Evolutionary conservation across 163 green algal genomes (phyloP).

Genomic region (Scenedesmus sp.): DNA sequence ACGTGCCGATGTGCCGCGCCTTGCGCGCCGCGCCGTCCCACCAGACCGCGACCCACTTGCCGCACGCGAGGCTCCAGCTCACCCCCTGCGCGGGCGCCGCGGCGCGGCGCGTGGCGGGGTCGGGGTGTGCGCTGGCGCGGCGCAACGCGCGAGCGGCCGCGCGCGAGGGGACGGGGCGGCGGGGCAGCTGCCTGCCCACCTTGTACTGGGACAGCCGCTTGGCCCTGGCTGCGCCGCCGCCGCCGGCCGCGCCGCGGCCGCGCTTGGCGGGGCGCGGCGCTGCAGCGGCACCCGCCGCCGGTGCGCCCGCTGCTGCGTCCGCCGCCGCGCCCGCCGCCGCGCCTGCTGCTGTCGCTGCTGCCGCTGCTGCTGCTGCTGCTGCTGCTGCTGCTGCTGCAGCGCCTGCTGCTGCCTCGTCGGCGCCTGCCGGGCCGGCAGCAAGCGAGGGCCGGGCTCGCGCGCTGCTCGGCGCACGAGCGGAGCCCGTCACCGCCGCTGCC

Average conservation of each 20-base stretch:
- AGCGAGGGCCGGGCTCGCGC: no score
- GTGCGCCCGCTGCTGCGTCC: background rate
- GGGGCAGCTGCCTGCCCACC: constrained; percentile 21
- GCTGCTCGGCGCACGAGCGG: background rate
- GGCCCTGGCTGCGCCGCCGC: background rate
- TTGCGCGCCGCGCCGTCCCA: constrained; percentile 59
- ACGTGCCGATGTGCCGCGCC: constrained; percentile 81
- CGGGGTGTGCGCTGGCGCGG: background rate
- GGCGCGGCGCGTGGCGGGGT: background rate
- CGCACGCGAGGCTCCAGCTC: constrained; percentile 77
- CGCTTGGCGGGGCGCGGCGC: no score
- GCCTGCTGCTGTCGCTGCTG: background rate
- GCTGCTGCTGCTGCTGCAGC: constrained; percentile 16
- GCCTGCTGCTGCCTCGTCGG: background rate
- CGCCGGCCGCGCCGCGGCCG: background rate
- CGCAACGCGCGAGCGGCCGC: background rate
- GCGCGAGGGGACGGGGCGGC: background rate
- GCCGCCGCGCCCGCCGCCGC: background rate
- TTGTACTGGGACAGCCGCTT: constrained; percentile 69
- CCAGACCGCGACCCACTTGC: constrained; percentile 77
- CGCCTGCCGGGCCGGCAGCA: background rate
- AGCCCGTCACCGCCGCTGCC: background rate
- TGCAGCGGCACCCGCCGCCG: background rate
- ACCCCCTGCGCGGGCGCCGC: constrained; percentile 53
- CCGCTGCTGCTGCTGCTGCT: background rate